Evolutionary conservation across 1,284 basidiomycete species (phyloP).

Genomic region (Fomitopsis palustris): DNA sequence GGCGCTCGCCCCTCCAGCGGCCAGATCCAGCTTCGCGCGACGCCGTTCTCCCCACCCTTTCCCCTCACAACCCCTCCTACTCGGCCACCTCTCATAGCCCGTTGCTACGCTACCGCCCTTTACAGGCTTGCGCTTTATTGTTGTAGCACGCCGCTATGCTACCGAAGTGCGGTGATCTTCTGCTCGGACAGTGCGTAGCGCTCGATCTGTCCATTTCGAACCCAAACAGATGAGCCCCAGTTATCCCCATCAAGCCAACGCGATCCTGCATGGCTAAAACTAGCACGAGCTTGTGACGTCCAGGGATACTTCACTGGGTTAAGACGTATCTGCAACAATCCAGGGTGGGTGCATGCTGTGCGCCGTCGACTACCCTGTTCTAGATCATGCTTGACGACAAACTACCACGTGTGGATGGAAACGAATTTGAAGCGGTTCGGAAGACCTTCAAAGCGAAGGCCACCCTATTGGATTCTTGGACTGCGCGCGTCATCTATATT

Average conservation of each 20-base stretch:
- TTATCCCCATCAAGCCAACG: background rate
- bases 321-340: too few species aligned
- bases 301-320: too few species aligned
- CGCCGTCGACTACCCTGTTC: too few species aligned
- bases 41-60: background rate
- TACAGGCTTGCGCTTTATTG: too few species aligned
- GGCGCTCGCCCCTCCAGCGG: background rate
- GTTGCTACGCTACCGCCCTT: background rate
- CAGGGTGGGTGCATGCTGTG: too few species aligned
- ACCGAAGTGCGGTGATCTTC: background rate
- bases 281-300: too few species aligned
- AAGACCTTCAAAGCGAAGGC: too few species aligned
- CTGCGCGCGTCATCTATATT: too few species aligned
- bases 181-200: background rate
- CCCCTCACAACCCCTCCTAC: background rate
- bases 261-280: background rate
- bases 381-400: too few species aligned
- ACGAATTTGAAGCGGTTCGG: too few species aligned
- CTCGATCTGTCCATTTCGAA: background rate
- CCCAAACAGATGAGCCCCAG: background rate
- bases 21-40: background rate
- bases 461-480: too few species aligned
- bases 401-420: too few species aligned
- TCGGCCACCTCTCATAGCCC: background rate
- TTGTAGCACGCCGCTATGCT: background rate